Evolutionary conservation across 352 stramenopile genomes (phyloP), one percentile per base, ranked within the genome.

Genomic region (Phytophthora pluvialis): DNA sequence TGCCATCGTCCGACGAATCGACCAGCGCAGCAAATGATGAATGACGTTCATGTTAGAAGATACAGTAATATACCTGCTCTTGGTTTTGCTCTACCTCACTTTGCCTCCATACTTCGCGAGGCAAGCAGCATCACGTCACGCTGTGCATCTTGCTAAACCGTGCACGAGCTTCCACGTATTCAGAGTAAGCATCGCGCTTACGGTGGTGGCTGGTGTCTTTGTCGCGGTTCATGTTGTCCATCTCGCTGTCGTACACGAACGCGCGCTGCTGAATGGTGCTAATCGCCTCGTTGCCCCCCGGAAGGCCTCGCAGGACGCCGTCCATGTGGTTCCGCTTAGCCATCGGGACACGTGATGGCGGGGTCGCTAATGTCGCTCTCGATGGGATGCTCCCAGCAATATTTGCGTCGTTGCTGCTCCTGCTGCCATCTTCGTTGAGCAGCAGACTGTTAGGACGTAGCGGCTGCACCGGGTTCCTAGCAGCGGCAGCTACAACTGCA

Each of bases 141-240:
- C 86, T 94, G 69, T 95, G 88, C 86, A 95, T 94, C 67, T 95
- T 95, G 64, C 86, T 94, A 72, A 95, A 95, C 15, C 88, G 82
- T 28, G 86, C 88, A 43, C 86, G 80, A n/a, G 88, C 88, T 61
- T 95, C 88, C 49, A 95, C 86, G 54, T 95, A 95, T 50, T 94
- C 88, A 7, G 88, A 95, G 77, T 95, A 93, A 36, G 83, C 73
- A 56, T 95, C 88, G 40, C 86, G 86, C 66, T 95, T 95, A 48
- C 88, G 86, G 60, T 90, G 83, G 58, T 87, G 81, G 25, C 71
- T 78, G 39, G 74, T 86, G 63, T 94, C 72, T 67, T 93, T 95
- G 46, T 83, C 68, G 38, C 61, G 63, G 64, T 93, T 93, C 83
- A 93, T 91, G 10, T 58, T 70, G n/a, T 83, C 55, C 88, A 95